Evolutionary conservation across 2,329 filamentous ascomycete genomes (phyloP).

Genomic region (Bipolaris sorokiniana): DNA sequence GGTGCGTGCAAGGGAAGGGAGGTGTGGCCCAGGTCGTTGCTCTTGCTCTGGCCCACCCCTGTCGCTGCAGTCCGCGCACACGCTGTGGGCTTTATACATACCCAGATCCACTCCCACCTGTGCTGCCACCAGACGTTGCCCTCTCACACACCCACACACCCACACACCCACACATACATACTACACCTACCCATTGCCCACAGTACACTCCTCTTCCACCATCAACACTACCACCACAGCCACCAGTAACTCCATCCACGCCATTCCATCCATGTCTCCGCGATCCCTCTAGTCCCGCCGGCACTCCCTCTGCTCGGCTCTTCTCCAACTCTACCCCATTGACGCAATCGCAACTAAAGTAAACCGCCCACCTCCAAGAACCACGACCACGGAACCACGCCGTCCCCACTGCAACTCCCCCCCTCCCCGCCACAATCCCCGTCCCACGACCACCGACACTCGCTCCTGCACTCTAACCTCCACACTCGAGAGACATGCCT

Average conservation of each 20-base stretch:
- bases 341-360: constrained; percentile 25
- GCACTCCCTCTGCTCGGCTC: constrained; percentile 29
- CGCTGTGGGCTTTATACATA: constrained; percentile 29
- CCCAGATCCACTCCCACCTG: constrained; percentile 26
- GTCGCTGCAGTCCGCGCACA: constrained; percentile 16
- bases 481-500: constrained; percentile 67
- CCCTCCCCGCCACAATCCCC: neutral
- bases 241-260: neutral
- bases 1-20: neutral
- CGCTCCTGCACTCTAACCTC: neutral
- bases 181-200: neutral
- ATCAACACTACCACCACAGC: neutral
- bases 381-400: constrained; percentile 22
- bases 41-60: constrained; percentile 21
- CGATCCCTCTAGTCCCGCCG: constrained; percentile 29
- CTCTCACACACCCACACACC: neutral
- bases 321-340: constrained; percentile 17
- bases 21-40: constrained; percentile 25
- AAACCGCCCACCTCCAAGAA: constrained; percentile 12
- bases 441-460: constrained; percentile 5
- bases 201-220: neutral
- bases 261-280: constrained; percentile 26
- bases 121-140: constrained; percentile 10
- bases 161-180: neutral
- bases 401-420: constrained; percentile 2